Evolutionary conservation across 345 rosid genomes (phyloP).

Genomic region (Gossypium anomalum): DNA sequence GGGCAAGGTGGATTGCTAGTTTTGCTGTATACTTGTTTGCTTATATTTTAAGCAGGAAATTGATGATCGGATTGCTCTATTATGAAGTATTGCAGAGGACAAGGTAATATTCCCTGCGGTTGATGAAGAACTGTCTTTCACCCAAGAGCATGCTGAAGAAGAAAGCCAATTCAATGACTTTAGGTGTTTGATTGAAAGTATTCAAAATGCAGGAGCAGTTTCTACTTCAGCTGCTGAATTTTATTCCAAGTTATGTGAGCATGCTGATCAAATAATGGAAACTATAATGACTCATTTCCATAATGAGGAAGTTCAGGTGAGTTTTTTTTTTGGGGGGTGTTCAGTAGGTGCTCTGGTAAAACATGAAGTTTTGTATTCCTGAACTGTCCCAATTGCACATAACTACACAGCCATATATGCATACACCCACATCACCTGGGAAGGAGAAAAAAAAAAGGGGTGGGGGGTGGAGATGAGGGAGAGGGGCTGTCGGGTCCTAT

Average conservation of each 20-base stretch:
- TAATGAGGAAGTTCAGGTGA: slow-evolving; percentile 84
- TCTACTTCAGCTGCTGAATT: slow-evolving; percentile 70
- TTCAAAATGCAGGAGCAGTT: slow-evolving; percentile 65
- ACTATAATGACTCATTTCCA: slow-evolving; percentile 68
- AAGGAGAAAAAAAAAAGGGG: not conserved
- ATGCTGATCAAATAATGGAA: slow-evolving; percentile 85
- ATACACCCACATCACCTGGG: not conserved
- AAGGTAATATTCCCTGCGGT: slow-evolving; percentile 87
- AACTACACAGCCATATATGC: not conserved
- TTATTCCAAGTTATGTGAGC: slow-evolving; percentile 68
- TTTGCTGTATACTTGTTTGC: not conserved
- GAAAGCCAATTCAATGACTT: slow-evolving; percentile 72
- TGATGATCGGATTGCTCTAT: not conserved
- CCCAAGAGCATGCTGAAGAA: slow-evolving; percentile 79
- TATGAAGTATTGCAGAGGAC: slow-evolving; percentile 82
- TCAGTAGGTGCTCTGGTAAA: slow-evolving; percentile 11
- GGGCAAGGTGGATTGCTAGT: not conserved
- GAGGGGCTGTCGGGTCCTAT: not conserved
- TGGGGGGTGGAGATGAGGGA: too few relatives aligned
- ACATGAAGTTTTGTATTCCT: slow-evolving; percentile 1
- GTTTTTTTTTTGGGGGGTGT: slow-evolving; percentile 15
- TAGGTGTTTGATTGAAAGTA: slow-evolving; percentile 70
- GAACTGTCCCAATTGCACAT: not conserved
- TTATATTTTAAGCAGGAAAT: not conserved
- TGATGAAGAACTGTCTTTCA: slow-evolving; percentile 67